Percentiles rank a stretch among this genome's conserved stretches.
Evolutionary conservation across 768 basidiomycete species (phyloP).

Genomic region (Krasilnikovozyma curviuscula): DNA sequence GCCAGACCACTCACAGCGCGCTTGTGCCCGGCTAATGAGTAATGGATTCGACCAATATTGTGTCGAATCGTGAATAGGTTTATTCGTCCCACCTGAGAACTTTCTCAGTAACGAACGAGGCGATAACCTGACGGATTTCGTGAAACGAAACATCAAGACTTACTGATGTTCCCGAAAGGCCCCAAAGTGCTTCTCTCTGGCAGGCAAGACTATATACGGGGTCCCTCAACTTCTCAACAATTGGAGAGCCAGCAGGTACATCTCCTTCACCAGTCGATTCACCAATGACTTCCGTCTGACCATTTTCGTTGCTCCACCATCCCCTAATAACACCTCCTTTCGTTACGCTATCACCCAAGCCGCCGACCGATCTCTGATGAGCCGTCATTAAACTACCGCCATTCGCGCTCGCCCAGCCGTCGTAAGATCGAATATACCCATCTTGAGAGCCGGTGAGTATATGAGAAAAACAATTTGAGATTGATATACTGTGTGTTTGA

Average conservation of each 20-base stretch:
- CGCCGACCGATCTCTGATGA: conserved; percentile 70
- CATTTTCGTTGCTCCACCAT: conserved; percentile 66
- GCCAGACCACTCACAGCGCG: conserved; percentile 63
- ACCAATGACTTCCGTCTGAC: conserved; percentile 6
- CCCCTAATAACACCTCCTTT: conserved; percentile 67
- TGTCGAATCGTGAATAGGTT: conserved; percentile 86
- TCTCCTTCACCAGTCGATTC: neutral
- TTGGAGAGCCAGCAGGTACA: conserved; percentile 24
- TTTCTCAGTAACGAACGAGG: neutral
- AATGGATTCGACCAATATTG: conserved; percentile 59
- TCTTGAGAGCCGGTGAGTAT: conserved; percentile 81
- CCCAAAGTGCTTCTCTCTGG: conserved; percentile 86
- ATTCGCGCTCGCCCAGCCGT: conserved; percentile 73
- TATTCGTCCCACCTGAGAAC: conserved; percentile 57
- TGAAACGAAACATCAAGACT: conserved; percentile 22
- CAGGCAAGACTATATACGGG: conserved; percentile 80
- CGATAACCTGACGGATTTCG: too few species aligned
- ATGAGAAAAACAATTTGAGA: conserved; percentile 70
- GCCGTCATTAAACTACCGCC: conserved; percentile 69
- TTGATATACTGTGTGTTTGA: conserved; percentile 69
- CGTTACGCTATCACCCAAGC: conserved; percentile 77
- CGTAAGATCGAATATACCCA: conserved; percentile 81
- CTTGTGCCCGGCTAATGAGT: conserved; percentile 43
- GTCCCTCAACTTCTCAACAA: conserved; percentile 15
- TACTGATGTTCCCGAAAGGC: conserved; percentile 70